A percentile compares a stretch with the other conserved stretches of the same genome.
Conservation (phyloP, 2,329 filamentous ascomycete species). For the Alternaria triticina region DNA sequence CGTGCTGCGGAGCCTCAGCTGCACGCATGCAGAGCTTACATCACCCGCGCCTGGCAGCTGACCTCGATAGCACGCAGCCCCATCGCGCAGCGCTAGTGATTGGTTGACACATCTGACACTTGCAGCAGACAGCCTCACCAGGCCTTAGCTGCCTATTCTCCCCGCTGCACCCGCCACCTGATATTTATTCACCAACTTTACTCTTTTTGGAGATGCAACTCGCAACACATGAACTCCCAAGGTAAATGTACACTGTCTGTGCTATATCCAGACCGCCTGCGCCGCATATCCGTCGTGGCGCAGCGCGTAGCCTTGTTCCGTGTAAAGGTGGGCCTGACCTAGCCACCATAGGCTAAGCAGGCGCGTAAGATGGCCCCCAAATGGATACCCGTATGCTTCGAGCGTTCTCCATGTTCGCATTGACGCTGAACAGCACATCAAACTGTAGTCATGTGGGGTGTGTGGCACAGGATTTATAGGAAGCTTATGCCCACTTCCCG, state of each 20-base stretch:
- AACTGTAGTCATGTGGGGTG: conserved; percentile 3
- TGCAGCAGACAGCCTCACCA: background rate
- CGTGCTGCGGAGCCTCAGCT: conserved; percentile 21
- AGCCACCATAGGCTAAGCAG: conserved; percentile 11
- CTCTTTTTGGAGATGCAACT: background rate
- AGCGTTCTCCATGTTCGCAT: conserved; percentile 13
- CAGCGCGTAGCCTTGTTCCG: conserved; percentile 16
- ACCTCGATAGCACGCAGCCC: conserved; percentile 17
- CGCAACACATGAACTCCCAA: background rate
- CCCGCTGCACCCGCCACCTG: background rate
- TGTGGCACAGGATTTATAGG: conserved; percentile 14
- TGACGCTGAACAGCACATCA: conserved; percentile 16
- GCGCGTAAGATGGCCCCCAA: conserved; percentile 19
- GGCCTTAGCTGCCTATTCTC: background rate
- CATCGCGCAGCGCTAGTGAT: background rate
- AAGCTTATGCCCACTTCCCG: background rate
- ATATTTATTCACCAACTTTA: background rate
- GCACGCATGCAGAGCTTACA: conserved; percentile 17
- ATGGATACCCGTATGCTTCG: background rate
- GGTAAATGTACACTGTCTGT: conserved; percentile 1
- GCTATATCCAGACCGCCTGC: conserved; percentile 12
- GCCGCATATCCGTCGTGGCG: conserved; percentile 29
- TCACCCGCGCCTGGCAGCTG: conserved; percentile 22
- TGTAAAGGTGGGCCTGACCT: conserved; percentile 7
- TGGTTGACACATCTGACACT: background rate